A percentile compares a stretch with the other conserved stretches of the same genome.
Evolutionary conservation across 1,284 basidiomycete genomes (phyloP).

Genomic region (Trametes versicolor): DNA sequence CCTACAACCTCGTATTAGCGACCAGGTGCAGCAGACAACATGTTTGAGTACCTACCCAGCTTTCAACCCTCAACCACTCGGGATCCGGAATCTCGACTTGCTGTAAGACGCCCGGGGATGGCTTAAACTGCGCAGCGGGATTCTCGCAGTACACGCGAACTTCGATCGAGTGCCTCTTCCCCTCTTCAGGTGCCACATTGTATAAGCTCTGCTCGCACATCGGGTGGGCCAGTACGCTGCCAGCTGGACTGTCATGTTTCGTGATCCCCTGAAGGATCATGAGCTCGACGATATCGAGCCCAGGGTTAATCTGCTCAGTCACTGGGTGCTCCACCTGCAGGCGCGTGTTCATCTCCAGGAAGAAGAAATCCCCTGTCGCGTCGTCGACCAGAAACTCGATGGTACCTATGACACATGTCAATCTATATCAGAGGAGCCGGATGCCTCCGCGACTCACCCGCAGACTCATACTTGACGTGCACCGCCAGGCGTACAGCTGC

Average conservation of each 20-base stretch:
- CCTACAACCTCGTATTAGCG: conserved; percentile 20
- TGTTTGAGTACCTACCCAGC: conserved; percentile 57
- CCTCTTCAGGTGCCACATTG: conserved; percentile 36
- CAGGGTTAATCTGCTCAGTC: conserved; percentile 66
- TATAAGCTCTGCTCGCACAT: conserved; percentile 48
- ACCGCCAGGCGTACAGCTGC: conserved; percentile 63
- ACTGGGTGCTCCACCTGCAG: conserved; percentile 81
- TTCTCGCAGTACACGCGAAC: conserved; percentile 75
- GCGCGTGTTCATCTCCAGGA: conserved; percentile 81
- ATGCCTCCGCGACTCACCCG: conserved; percentile 48
- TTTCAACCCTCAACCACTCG: conserved; percentile 63
- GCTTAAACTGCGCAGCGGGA: conserved; percentile 65
- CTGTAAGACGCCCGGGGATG: conserved; percentile 71
- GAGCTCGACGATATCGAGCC: conserved; percentile 71
- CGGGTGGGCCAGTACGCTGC: conserved; percentile 35
- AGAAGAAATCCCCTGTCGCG: conserved; percentile 64
- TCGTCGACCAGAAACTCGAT: conserved; percentile 77
- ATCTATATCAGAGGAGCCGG: not conserved
- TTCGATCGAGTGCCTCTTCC: conserved; percentile 62
- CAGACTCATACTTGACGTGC: conserved; percentile 65
- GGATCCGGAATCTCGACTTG: conserved; percentile 55
- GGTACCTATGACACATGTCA: conserved; percentile 54
- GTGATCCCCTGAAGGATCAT: conserved; percentile 68
- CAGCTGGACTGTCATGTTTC: conserved; percentile 39
- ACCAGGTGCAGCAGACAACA: too few species aligned